Evolutionary conservation across 768 basidiomycete genomes (phyloP), one percentile per base, ranked within the genome.

Genomic region (Sporobolomyces pararoseus): DNA sequence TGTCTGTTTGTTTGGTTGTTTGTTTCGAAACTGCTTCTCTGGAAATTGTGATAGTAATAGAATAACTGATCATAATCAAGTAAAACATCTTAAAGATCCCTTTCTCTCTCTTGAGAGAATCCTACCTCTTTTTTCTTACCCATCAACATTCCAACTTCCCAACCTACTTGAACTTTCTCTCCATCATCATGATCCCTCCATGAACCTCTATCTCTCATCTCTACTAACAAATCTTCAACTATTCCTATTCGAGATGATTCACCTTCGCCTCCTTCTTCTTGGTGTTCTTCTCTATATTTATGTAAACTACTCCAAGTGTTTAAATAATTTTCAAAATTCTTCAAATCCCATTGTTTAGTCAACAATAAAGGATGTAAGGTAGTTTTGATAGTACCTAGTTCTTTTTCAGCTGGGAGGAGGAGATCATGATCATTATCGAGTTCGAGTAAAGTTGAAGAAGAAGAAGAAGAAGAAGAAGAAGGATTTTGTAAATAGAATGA

Each of bases 231-330:
- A 2, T 21, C 35, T 29, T n/a, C 37, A 3, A 65, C 63, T 27
- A 75, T 68, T 3, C 73, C 61, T 23, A 65, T 65, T 4, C 73
- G 75, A 80, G 72, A 27, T 4, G 3, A 12, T 42, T 42, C 39
- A n/a, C 39, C 39, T 42, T 17, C 39, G 10, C 17, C 39, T 42
- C 39, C 39, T 17, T 42, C 39, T 42, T 17, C 39, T 42, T 17
- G 9, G 76, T 86, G 83, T 16, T 75, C 76, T 71, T 88, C 86
- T 69, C 86, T 84, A 78, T 84, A 91, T 17, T 84, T 85, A 68
- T 88, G 85, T 57, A 89, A 79, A 2, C 88, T 80, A 74, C 87
- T 89, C 82, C 84, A 87, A 0, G 89, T 89, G 54, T 85, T 81
- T 25, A 91, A 80, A 76, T 90, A 91, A 2, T 81, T 83, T 7